Evolutionary conservation across 768 basidiomycete genomes (phyloP), one percentile per base, ranked within the genome.

Genomic region (Macrolepiota fuliginosa): DNA sequence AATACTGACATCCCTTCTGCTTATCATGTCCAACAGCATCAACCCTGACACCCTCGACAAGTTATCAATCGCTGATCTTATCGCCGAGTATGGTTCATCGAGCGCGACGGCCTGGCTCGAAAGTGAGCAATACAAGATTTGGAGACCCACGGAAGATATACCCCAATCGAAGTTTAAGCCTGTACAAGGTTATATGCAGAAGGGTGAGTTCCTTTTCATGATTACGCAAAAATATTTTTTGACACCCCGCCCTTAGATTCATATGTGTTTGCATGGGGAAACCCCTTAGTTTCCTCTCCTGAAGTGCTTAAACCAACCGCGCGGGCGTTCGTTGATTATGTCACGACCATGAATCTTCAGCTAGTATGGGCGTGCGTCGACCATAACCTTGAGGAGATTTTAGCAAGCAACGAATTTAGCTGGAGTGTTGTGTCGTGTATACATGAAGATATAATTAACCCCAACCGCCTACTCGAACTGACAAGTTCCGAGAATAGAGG

Each of bases 101-200:
- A 84, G 84, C 56, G 82, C 88, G 45, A 91, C 88, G 0, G 83
- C 87, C 9, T 91, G 88, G 88, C 77, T 89, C 9, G 88, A 92
- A 68, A 75, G 81, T 65, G 81, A 81, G 70, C 71, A 85, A 69
- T 81, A 78, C 69, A 69, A 71, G 53, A 71, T 86, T 67, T 72
- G 87, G 87, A 68, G 81, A 12, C 69, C 75, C 27, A 61, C 71
- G 2, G 65, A 69, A 13, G 65, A 70, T 7, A 71, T 77, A 19
- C 74, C 74, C 0, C 70, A 74, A 57, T 80, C 78, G 2, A 71
- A 74, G 1, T 83, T 81, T 60, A 65, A 67, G 0, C 81, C 84
- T 1, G 81, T 87, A 0, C 80, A 88, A 49, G 87, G 86, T 3
- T 89, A 86, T 73, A 82, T 87, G 69, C 76, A 78, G 17, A 69